Percentiles rank a stretch among this genome's conserved stretches.
Evolutionary conservation across 306 rosid genomes (phyloP).

Genomic region (Lathyrus tuberosus): DNA sequence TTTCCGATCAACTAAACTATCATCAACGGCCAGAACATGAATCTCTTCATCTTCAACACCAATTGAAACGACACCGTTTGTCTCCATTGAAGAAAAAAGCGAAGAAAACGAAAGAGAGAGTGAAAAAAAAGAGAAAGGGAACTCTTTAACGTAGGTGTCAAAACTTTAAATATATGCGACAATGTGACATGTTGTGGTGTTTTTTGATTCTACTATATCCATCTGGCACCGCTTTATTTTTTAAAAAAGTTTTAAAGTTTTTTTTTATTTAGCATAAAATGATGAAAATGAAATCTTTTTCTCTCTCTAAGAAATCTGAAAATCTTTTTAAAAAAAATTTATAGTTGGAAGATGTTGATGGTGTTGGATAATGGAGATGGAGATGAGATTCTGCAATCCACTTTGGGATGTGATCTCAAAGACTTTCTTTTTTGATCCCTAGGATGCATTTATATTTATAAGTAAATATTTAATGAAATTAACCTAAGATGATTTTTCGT

Average conservation of each 20-base stretch:
- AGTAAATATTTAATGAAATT: conserved; percentile 11
- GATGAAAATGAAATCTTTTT: conserved; percentile 74
- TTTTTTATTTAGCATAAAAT: conserved; percentile 30
- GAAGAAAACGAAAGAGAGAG: conserved; percentile 17
- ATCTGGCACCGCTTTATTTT: conserved; percentile 38
- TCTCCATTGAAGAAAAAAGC: conserved; percentile 41
- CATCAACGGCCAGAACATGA: conserved; percentile 97
- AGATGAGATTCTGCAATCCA: conserved; percentile 91
- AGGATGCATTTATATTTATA: background rate
- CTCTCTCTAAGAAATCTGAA: conserved; percentile 50
- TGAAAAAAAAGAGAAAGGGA: conserved; percentile 21
- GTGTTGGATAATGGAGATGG: conserved; percentile 56
- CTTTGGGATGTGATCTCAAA: conserved; percentile 60
- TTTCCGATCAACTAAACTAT: conserved; percentile 86
- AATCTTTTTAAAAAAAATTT: conserved; percentile 27
- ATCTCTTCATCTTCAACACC: conserved; percentile 52
- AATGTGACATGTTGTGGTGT: conserved; percentile 37
- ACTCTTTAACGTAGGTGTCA: conserved; percentile 38
- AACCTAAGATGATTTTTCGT: conserved; percentile 40
- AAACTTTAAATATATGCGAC: conserved; percentile 50
- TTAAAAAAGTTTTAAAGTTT: background rate
- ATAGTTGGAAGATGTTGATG: conserved; percentile 30
- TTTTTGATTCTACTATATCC: conserved; percentile 22
- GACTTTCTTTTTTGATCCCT: conserved; percentile 33
- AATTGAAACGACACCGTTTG: conserved; percentile 47